A percentile compares a stretch with the other conserved stretches of the same genome.
These are phyloP conservation scores for Hirsutella rhossiliensis DNA, from an alignment of 2,329 filamentous ascomycete species.

Conservation along the genomic window DNA sequence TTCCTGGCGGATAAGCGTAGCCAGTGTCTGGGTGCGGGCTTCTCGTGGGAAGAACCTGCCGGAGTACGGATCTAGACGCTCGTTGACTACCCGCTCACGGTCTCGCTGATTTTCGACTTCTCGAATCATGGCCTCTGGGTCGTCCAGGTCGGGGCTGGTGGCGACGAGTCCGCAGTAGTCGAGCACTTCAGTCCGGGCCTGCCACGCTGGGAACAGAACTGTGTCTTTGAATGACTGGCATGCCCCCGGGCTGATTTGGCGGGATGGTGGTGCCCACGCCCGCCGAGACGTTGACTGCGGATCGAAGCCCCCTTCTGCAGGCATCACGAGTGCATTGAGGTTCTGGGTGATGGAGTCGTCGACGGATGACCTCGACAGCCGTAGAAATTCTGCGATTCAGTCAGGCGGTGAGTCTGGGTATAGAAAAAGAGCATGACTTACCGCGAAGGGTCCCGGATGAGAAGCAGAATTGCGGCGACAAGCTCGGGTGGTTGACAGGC, in stretches of 20 bases:
- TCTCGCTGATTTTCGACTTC: slow-evolving; percentile 59
- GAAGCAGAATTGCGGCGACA: slow-evolving; percentile 71
- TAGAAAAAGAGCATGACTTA: slow-evolving; percentile 19
- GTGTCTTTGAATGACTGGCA: slow-evolving; percentile 64
- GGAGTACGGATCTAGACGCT: slow-evolving; percentile 86
- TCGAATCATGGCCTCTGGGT: slow-evolving; percentile 61
- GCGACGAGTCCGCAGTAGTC: slow-evolving; percentile 85
- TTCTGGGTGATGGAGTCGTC: slow-evolving; percentile 93
- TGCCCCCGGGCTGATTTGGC: slow-evolving; percentile 44
- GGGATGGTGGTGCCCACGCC: slow-evolving; percentile 34
- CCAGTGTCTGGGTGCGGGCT: slow-evolving; percentile 68
- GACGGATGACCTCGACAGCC: slow-evolving; percentile 69
- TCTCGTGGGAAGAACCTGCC: slow-evolving; percentile 70
- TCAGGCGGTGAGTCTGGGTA: too few species aligned
- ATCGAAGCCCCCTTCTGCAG: slow-evolving; percentile 62
- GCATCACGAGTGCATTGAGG: slow-evolving; percentile 77
- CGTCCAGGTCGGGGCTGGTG: slow-evolving; percentile 74
- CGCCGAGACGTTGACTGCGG: slow-evolving; percentile 62
- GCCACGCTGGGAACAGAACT: slow-evolving; percentile 83
- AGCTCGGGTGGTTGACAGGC: slow-evolving; percentile 31
- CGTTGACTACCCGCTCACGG: slow-evolving; percentile 66
- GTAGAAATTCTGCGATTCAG: slow-evolving; percentile 65
- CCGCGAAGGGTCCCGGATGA: slow-evolving; percentile 57
- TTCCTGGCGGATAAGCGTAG: slow-evolving; percentile 62
- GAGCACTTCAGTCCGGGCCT: slow-evolving; percentile 67